These are phyloP conservation scores for Aleurites moluccanus DNA, from an alignment of 441 rosid species.

Conservation along the genomic window DNA sequence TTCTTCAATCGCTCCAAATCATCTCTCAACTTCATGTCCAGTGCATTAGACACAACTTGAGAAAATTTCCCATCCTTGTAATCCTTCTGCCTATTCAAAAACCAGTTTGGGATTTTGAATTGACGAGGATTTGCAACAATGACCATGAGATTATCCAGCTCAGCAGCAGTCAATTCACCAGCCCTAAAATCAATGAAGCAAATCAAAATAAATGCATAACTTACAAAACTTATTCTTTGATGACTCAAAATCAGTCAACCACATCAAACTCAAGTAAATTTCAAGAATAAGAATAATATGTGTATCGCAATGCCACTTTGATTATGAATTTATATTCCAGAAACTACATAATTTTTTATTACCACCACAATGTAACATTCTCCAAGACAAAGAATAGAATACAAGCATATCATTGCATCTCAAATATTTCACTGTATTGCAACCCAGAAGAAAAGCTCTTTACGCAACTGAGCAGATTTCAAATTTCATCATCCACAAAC, in stretches of 20 bases:
- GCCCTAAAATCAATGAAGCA: constrained; percentile 40
- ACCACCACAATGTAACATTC: not conserved
- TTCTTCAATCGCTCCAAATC: constrained; percentile 86
- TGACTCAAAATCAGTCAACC: too few species aligned
- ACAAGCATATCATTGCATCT: too few species aligned
- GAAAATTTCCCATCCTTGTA: constrained; percentile 85
- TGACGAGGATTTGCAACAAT: constrained; percentile 87
- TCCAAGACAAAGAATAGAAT: not conserved
- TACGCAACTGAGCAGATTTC: too few species aligned
- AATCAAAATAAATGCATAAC: not conserved
- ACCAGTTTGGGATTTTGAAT: constrained; percentile 92
- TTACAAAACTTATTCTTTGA: not conserved
- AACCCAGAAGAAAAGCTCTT: too few species aligned
- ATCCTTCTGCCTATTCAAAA: constrained; percentile 87
- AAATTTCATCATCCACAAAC: too few species aligned
- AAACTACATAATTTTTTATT: too few species aligned
- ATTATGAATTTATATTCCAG: too few species aligned
- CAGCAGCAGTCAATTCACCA: constrained; percentile 75
- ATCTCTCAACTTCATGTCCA: constrained; percentile 93
- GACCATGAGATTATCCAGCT: constrained; percentile 78
- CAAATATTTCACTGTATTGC: too few species aligned
- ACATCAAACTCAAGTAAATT: not conserved
- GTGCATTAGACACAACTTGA: constrained; percentile 82
- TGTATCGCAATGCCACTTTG: too few species aligned
- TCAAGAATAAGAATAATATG: not conserved